Evolutionary conservation across 2,329 filamentous ascomycete species (phyloP).

Genomic region (Trichoderma simmonsii): DNA sequence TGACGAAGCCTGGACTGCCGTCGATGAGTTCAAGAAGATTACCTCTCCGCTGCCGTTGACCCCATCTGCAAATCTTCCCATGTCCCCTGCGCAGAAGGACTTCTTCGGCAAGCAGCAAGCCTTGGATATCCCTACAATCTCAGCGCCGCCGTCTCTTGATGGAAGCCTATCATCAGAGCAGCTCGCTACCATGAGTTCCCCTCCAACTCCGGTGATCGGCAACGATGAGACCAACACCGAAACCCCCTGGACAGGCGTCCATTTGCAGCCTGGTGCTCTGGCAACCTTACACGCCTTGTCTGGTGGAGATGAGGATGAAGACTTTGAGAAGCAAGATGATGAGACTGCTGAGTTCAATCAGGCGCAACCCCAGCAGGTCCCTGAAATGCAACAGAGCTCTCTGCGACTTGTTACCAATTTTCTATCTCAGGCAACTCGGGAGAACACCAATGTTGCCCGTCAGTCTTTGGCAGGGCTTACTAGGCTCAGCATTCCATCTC

Average conservation of each 20-base stretch:
- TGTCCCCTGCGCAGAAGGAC: slow-evolving; percentile 71
- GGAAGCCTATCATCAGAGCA: slow-evolving; percentile 87
- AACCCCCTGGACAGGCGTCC: slow-evolving; percentile 67
- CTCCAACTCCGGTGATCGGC: slow-evolving; percentile 74
- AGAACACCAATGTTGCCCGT: slow-evolving; percentile 30
- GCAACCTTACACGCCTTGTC: slow-evolving; percentile 75
- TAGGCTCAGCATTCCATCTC: slow-evolving; percentile 83
- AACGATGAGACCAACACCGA: slow-evolving; percentile 52
- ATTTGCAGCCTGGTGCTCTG: slow-evolving; percentile 75
- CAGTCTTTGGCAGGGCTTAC: slow-evolving; percentile 71
- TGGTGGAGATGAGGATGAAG: slow-evolving; percentile 59
- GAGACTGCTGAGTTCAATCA: slow-evolving; percentile 45
- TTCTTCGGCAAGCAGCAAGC: slow-evolving; percentile 63
- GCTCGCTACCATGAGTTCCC: slow-evolving; percentile 76
- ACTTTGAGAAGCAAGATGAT: slow-evolving; percentile 40
- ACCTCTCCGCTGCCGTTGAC: slow-evolving; percentile 60
- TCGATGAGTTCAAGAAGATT: slow-evolving; percentile 46
- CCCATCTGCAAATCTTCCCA: slow-evolving; percentile 64
- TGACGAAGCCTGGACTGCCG: slow-evolving; percentile 44
- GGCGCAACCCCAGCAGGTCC: slow-evolving; percentile 18
- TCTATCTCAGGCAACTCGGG: slow-evolving; percentile 24
- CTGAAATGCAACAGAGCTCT: slow-evolving; percentile 51
- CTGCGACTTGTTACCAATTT: slow-evolving; percentile 49
- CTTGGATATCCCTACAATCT: slow-evolving; percentile 67
- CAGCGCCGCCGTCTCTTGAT: slow-evolving; percentile 83